These are phyloP conservation scores for Pseudogymnoascus sp. DNA, from an alignment of 2,329 filamentous ascomycete genomes.

Conservation along the genomic window DNA sequence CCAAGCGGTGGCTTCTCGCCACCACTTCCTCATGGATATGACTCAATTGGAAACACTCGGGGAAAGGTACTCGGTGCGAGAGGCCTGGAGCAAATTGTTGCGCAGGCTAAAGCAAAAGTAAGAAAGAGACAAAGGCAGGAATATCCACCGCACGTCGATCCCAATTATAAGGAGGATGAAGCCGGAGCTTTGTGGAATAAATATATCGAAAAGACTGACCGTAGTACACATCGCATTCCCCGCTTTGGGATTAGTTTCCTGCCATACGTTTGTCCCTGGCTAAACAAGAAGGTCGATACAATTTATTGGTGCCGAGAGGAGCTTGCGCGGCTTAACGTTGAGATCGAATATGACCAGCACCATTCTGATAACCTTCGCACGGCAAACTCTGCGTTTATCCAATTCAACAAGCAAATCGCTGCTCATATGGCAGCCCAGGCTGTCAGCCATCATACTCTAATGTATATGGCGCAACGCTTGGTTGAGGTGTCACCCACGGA, in stretches of 20 bases:
- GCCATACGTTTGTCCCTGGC: constrained; percentile 41
- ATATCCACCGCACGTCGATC: constrained; percentile 57
- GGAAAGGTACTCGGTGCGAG: background rate
- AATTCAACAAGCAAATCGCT: constrained; percentile 95
- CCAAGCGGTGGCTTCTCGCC: background rate
- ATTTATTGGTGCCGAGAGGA: constrained; percentile 87
- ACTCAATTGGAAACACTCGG: background rate
- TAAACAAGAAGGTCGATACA: constrained; percentile 87
- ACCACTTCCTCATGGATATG: constrained; percentile 9
- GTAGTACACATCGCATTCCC: constrained; percentile 74
- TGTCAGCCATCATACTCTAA: constrained; percentile 80
- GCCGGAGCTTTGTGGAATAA: constrained; percentile 69
- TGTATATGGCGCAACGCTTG: constrained; percentile 82
- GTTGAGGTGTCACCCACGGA: constrained; percentile 89
- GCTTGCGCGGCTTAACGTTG: constrained; percentile 78
- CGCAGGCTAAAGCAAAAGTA: background rate
- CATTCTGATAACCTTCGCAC: constrained; percentile 77
- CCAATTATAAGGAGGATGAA: constrained; percentile 51
- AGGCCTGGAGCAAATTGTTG: background rate
- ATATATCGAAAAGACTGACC: constrained; percentile 71
- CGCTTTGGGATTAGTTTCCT: constrained; percentile 38
- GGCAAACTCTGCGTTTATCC: constrained; percentile 95
- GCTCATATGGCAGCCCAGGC: constrained; percentile 97
- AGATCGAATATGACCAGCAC: constrained; percentile 84
- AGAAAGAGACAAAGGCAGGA: constrained; percentile 21